Evolutionary conservation across 1,139 yeast species (phyloP).

Genomic region (Lodderomyces margitis): DNA sequence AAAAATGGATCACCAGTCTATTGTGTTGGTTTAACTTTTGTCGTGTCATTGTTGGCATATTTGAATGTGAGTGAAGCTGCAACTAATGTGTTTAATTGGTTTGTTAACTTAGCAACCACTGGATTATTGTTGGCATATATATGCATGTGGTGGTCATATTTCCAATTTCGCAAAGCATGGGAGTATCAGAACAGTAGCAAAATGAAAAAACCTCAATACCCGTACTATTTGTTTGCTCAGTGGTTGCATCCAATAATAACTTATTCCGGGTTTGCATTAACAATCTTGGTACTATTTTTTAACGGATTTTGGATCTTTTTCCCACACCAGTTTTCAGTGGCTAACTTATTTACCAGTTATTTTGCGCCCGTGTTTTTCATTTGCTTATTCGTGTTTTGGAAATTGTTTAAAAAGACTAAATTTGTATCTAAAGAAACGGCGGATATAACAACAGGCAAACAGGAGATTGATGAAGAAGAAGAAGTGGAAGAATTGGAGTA

Average conservation of each 20-base stretch:
- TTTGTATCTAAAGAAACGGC: slow-evolving; percentile 32
- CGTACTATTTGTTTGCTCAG: slow-evolving; percentile 25
- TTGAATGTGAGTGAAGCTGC: slow-evolving; percentile 29
- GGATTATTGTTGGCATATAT: slow-evolving; percentile 54
- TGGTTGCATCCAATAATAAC: slow-evolving; percentile 33
- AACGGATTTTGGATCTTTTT: slow-evolving; percentile 45
- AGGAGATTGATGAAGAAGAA: slow-evolving; percentile 37
- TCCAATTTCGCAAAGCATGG: slow-evolving; percentile 34
- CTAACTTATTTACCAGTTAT: slow-evolving; percentile 39
- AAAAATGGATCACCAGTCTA: slow-evolving; percentile 36
- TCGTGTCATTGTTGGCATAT: slow-evolving; percentile 27
- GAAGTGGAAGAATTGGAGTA: background rate
- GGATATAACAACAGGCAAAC: slow-evolving; percentile 37
- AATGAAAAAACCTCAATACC: slow-evolving; percentile 22
- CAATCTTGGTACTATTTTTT: slow-evolving; percentile 29
- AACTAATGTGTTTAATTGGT: slow-evolving; percentile 37
- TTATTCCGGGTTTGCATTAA: slow-evolving; percentile 30
- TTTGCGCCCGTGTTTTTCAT: slow-evolving; percentile 38
- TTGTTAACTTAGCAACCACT: slow-evolving; percentile 45
- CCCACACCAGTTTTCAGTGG: slow-evolving; percentile 36
- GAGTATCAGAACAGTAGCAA: slow-evolving; percentile 29
- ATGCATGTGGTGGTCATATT: slow-evolving; percentile 48
- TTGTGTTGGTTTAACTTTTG: slow-evolving; percentile 25
- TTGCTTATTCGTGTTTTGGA: slow-evolving; percentile 32
- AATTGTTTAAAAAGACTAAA: slow-evolving; percentile 32